A percentile compares a stretch with the other conserved stretches of the same genome.
Evolutionary conservation across 164 flowering plant species (phyloP).

Genomic region (Nymphaea thermarum): DNA sequence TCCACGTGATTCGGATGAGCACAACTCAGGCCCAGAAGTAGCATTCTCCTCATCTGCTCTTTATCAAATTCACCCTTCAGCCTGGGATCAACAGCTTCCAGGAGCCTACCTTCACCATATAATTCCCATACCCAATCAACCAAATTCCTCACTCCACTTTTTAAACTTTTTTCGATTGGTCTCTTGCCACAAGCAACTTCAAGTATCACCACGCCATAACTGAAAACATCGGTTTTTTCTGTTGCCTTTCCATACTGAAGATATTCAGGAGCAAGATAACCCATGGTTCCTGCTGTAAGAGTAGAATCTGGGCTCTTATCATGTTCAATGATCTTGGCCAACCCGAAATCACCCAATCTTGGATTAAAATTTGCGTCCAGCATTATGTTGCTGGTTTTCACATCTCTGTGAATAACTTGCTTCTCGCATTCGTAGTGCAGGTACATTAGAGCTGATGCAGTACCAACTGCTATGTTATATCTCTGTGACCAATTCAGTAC

Average conservation of each 20-base stretch:
- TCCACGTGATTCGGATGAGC: constrained; percentile 56
- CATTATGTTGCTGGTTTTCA: constrained; percentile 77
- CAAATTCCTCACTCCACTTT: constrained; percentile 46
- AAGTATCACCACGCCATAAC: constrained; percentile 80
- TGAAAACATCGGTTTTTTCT: constrained; percentile 81
- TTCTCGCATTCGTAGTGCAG: constrained; percentile 89
- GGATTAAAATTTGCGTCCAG: constrained; percentile 61
- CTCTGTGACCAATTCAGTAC: constrained; percentile 48
- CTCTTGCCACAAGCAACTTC: constrained; percentile 92
- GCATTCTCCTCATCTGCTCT: constrained; percentile 57
- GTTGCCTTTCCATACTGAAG: constrained; percentile 90
- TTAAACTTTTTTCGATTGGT: constrained; percentile 58
- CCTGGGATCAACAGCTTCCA: constrained; percentile 58
- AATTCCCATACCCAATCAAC: constrained; percentile 88
- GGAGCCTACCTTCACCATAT: constrained; percentile 46
- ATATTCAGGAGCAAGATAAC: constrained; percentile 92
- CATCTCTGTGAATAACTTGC: constrained; percentile 88
- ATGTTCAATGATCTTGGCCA: constrained; percentile 86
- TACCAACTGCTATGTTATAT: constrained; percentile 53
- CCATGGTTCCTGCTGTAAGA: constrained; percentile 92
- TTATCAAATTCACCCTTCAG: constrained; percentile 51
- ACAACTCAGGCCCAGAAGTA: constrained; percentile 78
- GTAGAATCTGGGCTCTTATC: constrained; percentile 88
- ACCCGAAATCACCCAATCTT: constrained; percentile 79
- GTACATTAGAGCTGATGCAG: constrained; percentile 69